Conservation (phyloP, 345 rosid genomes). For the Ricinus communis region DNA sequence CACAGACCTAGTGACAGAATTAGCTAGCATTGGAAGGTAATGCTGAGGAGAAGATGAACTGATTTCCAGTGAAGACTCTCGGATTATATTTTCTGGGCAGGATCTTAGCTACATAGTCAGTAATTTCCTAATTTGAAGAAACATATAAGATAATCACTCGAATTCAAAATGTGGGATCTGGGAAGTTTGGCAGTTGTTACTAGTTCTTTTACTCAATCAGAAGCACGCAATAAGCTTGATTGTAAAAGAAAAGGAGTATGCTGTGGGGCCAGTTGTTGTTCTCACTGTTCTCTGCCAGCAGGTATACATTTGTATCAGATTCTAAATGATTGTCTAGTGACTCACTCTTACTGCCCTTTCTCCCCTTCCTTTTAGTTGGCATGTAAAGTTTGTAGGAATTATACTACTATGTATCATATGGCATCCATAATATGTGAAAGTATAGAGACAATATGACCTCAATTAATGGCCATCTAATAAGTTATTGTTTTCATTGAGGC, state of each 20-base stretch:
- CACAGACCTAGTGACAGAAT: slow-evolving; percentile 37
- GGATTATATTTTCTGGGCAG: neutral
- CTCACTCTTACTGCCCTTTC: neutral
- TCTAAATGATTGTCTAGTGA: neutral
- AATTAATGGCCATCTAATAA: neutral
- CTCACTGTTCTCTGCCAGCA: neutral
- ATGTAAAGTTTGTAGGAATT: neutral
- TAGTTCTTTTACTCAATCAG: neutral
- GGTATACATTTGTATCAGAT: neutral
- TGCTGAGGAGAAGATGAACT: neutral
- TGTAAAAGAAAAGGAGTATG: slow-evolving; percentile 1
- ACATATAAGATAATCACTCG: neutral
- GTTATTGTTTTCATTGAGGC: neutral
- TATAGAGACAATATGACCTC: neutral
- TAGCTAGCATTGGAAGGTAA: slow-evolving; percentile 29
- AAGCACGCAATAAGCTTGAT: neutral
- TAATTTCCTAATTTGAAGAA: neutral
- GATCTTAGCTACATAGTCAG: neutral
- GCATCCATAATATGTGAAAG: neutral
- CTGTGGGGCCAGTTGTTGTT: neutral
- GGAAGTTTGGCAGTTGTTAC: neutral
- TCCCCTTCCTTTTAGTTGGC: neutral
- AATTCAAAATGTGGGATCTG: neutral
- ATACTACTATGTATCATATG: neutral
- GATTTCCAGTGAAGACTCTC: neutral